phyloP scores from a whole-genome alignment of 179 eudicot species.

The Sideroxylon spinosum region DNA sequence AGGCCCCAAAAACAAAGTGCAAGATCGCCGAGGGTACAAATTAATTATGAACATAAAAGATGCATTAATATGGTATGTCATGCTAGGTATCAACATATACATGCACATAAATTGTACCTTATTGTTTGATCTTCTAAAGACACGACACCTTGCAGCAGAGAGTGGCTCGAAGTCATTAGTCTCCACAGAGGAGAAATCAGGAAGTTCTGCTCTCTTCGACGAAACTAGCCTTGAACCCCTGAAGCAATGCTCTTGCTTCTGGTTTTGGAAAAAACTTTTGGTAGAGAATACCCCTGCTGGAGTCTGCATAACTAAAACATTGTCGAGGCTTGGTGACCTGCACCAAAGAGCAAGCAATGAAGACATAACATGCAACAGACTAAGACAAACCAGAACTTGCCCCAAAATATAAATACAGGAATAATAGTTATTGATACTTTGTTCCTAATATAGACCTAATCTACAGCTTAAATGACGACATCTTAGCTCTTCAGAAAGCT shows the following conservation, averaged over 20 bases:
- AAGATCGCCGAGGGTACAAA: neutral
- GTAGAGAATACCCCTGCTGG: slow-evolving; percentile 54
- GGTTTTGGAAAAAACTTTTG: slow-evolving; percentile 45
- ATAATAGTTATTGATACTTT: neutral
- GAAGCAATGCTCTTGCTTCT: slow-evolving; percentile 39
- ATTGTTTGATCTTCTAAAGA: slow-evolving; percentile 38
- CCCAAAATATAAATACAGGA: neutral
- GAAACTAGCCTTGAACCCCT: slow-evolving; percentile 64
- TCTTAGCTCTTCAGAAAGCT: neutral
- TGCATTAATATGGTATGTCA: neutral
- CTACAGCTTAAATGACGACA: neutral
- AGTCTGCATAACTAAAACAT: slow-evolving; percentile 66
- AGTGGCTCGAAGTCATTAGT: slow-evolving; percentile 39
- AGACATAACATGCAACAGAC: slow-evolving; percentile 1
- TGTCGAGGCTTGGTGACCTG: slow-evolving; percentile 75
- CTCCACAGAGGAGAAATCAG: slow-evolving; percentile 31
- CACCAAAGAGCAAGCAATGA: slow-evolving; percentile 20
- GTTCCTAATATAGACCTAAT: neutral
- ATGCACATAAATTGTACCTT: slow-evolving; percentile 38
- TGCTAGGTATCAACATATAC: neutral
- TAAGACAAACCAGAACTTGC: slow-evolving; percentile 1
- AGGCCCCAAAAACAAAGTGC: neutral
- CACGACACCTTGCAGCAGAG: slow-evolving; percentile 78
- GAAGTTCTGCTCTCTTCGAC: slow-evolving; percentile 41
- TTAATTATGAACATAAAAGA: neutral